Conservation (phyloP, 169 alveolate genomes). For the Plasmodium vivax region DNA sequence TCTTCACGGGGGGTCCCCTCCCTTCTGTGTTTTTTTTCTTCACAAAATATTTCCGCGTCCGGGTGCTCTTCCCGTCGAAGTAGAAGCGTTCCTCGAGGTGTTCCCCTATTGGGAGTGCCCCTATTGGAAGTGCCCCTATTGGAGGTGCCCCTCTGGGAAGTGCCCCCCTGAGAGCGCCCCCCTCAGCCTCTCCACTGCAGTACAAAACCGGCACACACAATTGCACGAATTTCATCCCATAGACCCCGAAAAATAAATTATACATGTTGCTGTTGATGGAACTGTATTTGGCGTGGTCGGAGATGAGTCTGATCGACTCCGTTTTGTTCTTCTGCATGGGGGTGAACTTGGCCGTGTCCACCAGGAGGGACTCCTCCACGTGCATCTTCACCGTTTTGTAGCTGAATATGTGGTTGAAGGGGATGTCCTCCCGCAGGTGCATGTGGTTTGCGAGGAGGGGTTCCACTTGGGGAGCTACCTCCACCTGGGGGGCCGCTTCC, state of each 20-base stretch:
- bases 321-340: slow-evolving; percentile 49
- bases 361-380: slow-evolving; percentile 23
- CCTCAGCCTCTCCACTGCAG: neutral
- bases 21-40: neutral
- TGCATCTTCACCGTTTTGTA: slow-evolving; percentile 25
- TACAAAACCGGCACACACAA: slow-evolving; percentile 42
- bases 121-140: neutral
- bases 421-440: neutral
- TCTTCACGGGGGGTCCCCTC: neutral
- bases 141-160: neutral
- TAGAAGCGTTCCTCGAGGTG: slow-evolving; percentile 35
- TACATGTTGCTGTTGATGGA: slow-evolving; percentile 55
- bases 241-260: slow-evolving; percentile 65
- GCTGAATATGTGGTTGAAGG: slow-evolving; percentile 49
- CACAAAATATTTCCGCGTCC: slow-evolving; percentile 21
- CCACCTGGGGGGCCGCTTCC: neutral
- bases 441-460: slow-evolving; percentile 2
- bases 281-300: slow-evolving; percentile 6
- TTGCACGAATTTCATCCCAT: slow-evolving; percentile 41
- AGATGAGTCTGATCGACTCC: neutral
- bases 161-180: neutral
- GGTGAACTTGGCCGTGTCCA: slow-evolving; percentile 26
- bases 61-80: slow-evolving; percentile 33
- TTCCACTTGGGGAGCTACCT: neutral
- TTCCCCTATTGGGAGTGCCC: neutral